A percentile compares a stretch with the other conserved stretches of the same genome.
Conservation (phyloP, 2,329 filamentous ascomycete species). For the Ceratocystis huliohia region DNA sequence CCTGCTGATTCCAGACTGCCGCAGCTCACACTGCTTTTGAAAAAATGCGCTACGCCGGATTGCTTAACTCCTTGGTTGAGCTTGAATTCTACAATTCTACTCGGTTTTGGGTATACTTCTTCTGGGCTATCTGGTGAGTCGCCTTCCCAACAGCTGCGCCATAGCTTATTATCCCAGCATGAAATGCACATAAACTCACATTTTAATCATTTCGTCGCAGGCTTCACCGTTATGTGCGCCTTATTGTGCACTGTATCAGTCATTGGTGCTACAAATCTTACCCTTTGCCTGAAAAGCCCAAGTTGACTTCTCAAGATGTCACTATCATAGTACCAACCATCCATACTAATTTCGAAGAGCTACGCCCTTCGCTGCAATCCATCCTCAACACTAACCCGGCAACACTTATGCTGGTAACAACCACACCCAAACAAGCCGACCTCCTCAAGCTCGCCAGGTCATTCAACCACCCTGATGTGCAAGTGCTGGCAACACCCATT, state of each 20-base stretch:
- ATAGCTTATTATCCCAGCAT: too few species aligned
- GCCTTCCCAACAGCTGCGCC: constrained; percentile 25
- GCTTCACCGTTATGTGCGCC: constrained; percentile 74
- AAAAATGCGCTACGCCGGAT: constrained; percentile 15
- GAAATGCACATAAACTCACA: neutral
- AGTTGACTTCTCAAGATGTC: constrained; percentile 67
- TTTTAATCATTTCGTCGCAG: constrained; percentile 33
- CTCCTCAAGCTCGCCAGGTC: constrained; percentile 55
- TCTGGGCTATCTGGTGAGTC: constrained; percentile 26
- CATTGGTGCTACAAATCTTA: constrained; percentile 82
- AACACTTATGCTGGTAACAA: constrained; percentile 76
- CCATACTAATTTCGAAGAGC: constrained; percentile 71
- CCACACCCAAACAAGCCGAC: constrained; percentile 60
- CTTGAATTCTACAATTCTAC: constrained; percentile 33
- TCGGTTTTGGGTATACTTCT: constrained; percentile 36
- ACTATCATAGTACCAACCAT: constrained; percentile 92
- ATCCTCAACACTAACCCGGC: constrained; percentile 57
- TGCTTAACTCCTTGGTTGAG: constrained; percentile 25
- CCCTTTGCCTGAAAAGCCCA: constrained; percentile 68
- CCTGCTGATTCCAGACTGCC: neutral
- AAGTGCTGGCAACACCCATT: constrained; percentile 64
- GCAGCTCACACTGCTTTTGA: constrained; percentile 1
- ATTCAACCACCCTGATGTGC: constrained; percentile 48
- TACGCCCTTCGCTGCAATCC: constrained; percentile 67
- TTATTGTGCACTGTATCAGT: constrained; percentile 72